Evolutionary conservation across 192 early-diverging fungal species (phyloP).

Genomic region (Spizellomyces punctatus): DNA sequence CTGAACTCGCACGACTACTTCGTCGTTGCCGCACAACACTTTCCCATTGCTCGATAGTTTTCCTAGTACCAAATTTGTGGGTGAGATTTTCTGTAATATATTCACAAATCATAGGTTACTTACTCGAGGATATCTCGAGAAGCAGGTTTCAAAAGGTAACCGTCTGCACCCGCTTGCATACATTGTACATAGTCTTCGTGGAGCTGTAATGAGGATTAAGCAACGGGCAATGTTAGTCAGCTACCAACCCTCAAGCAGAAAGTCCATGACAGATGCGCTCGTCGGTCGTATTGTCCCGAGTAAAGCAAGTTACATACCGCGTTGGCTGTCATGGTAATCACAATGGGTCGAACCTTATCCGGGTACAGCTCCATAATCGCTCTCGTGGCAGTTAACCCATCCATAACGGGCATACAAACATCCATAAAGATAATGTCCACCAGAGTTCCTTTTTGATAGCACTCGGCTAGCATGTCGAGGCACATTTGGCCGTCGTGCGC

Average conservation of each 20-base stretch:
- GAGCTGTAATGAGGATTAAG: not conserved
- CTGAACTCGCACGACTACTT: not conserved
- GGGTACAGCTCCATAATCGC: conserved; percentile 19
- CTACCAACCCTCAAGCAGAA: no score
- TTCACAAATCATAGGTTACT: conserved; percentile 1
- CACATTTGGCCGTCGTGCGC: conserved; percentile 32
- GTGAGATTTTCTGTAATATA: not conserved
- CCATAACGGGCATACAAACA: conserved; percentile 42
- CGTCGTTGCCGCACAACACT: not conserved
- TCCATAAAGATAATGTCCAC: conserved; percentile 36
- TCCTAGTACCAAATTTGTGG: not conserved
- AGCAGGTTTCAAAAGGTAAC: conserved; percentile 33
- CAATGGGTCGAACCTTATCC: conserved; percentile 5
- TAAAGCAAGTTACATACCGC: conserved; percentile 4
- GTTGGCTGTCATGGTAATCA: conserved; percentile 36
- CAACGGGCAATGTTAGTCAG: no score
- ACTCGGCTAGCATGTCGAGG: conserved; percentile 22
- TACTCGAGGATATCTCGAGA: conserved; percentile 21
- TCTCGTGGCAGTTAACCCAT: conserved; percentile 37
- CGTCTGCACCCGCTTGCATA: conserved; percentile 32
- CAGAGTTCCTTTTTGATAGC: not conserved
- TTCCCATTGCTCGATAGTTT: not conserved
- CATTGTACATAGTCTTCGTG: conserved; percentile 35
- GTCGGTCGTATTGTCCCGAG: not conserved
- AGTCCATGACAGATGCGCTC: not conserved